phyloP scores from a whole-genome alignment of 805 yeast species.

The Komagataella mondaviorum region DNA sequence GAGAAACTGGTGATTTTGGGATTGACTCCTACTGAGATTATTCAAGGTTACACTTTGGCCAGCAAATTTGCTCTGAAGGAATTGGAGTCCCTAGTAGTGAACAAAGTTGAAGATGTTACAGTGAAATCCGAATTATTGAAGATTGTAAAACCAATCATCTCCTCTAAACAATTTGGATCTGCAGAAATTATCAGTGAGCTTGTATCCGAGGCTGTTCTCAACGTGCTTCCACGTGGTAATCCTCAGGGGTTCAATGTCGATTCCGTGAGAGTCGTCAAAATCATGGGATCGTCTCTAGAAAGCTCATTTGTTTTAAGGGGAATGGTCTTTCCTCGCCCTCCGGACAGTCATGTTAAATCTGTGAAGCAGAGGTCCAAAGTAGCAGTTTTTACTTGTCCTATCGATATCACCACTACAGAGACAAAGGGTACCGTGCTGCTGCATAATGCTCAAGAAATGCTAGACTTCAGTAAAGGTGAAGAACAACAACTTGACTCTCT shows the following conservation, averaged over 20 bases:
- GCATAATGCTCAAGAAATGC: slow-evolving; percentile 94
- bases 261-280: slow-evolving; percentile 87
- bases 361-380: slow-evolving; percentile 58
- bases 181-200: slow-evolving; percentile 68
- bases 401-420: slow-evolving; percentile 93
- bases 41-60: slow-evolving; percentile 89
- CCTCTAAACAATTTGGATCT: slow-evolving; percentile 86
- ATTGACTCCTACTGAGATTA: slow-evolving; percentile 80
- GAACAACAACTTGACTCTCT: slow-evolving; percentile 83
- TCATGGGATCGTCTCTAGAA: slow-evolving; percentile 79
- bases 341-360: slow-evolving; percentile 81
- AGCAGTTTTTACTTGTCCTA: slow-evolving; percentile 86
- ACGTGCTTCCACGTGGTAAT: slow-evolving; percentile 59
- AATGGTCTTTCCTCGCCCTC: slow-evolving; percentile 96
- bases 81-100: slow-evolving; percentile 52
- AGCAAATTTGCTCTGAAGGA: slow-evolving; percentile 56
- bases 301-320: slow-evolving; percentile 80
- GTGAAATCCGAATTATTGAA: slow-evolving; percentile 46
- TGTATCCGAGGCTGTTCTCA: slow-evolving; percentile 74
- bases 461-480: slow-evolving; percentile 92
- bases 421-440: slow-evolving; percentile 94
- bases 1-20: slow-evolving; percentile 80
- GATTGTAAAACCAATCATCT: slow-evolving; percentile 74
- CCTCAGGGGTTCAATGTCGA: slow-evolving; percentile 75
- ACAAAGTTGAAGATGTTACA: slow-evolving; percentile 42